A percentile compares a stretch with the other conserved stretches of the same genome.
Conservation (phyloP, 495 filamentous ascomycete genomes). For the Aspergillus saccharolyticus region DNA sequence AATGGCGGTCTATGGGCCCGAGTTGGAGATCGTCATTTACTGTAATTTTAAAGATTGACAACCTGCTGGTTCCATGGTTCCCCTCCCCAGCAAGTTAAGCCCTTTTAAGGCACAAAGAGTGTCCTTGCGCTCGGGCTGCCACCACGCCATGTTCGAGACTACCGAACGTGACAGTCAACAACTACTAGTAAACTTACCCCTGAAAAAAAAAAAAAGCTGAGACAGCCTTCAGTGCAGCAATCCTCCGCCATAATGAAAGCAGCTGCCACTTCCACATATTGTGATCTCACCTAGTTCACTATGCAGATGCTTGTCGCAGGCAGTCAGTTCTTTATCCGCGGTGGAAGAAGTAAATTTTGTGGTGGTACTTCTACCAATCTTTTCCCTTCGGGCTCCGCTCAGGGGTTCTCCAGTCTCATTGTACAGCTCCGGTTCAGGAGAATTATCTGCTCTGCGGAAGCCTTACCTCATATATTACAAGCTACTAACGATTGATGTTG, state of each 20-base stretch:
- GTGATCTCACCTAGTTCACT: not conserved
- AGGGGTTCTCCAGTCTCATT: not conserved
- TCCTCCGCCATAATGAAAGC: too few relatives aligned
- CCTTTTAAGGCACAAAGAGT: not conserved
- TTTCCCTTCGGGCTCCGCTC: not conserved
- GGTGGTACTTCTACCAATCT: not conserved
- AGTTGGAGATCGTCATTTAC: constrained; percentile 5
- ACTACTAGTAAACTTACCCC: not conserved
- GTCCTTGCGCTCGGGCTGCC: not conserved
- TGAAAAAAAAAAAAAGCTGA: not conserved
- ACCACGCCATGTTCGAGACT: not conserved
- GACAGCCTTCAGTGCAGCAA: not conserved
- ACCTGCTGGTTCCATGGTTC: constrained; percentile 2
- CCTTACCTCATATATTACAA: not conserved
- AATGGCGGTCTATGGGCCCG: not conserved
- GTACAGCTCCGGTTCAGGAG: not conserved
- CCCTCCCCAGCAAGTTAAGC: not conserved
- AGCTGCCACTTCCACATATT: too few relatives aligned
- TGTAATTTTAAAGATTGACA: not conserved
- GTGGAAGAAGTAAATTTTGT: not conserved
- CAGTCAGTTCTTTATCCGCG: not conserved
- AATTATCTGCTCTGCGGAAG: not conserved
- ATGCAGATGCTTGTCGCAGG: not conserved
- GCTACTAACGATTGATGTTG: not conserved
- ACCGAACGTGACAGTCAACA: not conserved